phyloP scores from a whole-genome alignment of 2,329 filamentous ascomycete genomes.

The Aspergillus candidus region DNA sequence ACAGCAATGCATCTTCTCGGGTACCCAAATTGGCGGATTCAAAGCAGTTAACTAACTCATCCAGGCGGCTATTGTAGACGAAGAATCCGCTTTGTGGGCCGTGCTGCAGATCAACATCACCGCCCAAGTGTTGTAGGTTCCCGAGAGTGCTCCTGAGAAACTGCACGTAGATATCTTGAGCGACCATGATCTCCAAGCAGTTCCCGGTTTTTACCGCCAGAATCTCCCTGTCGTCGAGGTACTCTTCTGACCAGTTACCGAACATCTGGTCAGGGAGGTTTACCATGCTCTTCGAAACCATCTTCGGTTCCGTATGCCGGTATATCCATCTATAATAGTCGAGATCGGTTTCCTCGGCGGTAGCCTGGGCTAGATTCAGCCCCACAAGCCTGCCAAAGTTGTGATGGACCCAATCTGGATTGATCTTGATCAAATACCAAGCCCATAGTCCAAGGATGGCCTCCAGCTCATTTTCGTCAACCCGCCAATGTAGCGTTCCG shows the following conservation, averaged over 20 bases:
- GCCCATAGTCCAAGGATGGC: constrained; percentile 29
- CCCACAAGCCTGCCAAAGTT: constrained; percentile 20
- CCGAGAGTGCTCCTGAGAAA: constrained; percentile 19
- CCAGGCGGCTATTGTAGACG: constrained; percentile 16
- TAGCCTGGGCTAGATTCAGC: constrained; percentile 15
- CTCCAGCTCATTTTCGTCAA: constrained; percentile 23
- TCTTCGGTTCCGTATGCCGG: constrained; percentile 17
- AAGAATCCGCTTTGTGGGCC: constrained; percentile 11
- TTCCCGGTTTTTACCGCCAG: constrained; percentile 20
- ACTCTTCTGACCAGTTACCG: constrained; percentile 9
- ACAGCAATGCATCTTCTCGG: constrained; percentile 27
- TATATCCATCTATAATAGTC: constrained; percentile 30
- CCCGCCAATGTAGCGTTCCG: constrained; percentile 21
- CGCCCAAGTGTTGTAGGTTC: constrained; percentile 10
- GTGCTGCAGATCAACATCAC: constrained; percentile 12
- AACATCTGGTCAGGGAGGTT: constrained; percentile 17
- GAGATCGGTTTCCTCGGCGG: constrained; percentile 17
- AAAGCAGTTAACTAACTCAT: constrained; percentile 22
- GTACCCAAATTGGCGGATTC: constrained; percentile 19
- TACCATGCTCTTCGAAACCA: constrained; percentile 15
- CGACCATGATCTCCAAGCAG: constrained; percentile 21
- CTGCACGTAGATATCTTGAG: constrained; percentile 30
- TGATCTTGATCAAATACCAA: constrained; percentile 23
- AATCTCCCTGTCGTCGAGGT: constrained; percentile 12
- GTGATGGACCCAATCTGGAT: constrained; percentile 10